phyloP scores from a whole-genome alignment of 257 asterid species.

The Dorcoceras hygrometricum region DNA sequence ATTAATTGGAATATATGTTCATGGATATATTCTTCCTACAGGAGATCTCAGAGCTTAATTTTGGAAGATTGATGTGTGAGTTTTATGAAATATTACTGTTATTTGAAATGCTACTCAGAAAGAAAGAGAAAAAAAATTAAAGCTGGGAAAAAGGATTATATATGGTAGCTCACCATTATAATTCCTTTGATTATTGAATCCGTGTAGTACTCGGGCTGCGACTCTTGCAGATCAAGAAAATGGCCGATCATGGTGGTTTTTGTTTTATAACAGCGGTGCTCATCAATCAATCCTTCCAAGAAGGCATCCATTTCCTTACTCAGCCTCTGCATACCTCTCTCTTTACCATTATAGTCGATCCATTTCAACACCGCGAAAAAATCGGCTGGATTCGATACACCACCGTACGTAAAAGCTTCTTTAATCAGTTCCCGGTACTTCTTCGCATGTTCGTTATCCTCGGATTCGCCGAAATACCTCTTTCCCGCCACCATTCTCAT shows the following conservation, averaged over 20 bases:
- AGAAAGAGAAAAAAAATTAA: too few relatives aligned
- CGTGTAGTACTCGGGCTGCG: slow-evolving; percentile 23
- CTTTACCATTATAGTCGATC: slow-evolving; percentile 9
- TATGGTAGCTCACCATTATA: slow-evolving; percentile 27
- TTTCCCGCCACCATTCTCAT: slow-evolving; percentile 23
- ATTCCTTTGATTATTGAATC: slow-evolving; percentile 40
- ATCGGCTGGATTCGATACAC: slow-evolving; percentile 8
- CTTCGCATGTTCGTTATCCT: not conserved
- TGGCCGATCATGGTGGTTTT: slow-evolving; percentile 22
- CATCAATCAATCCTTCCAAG: slow-evolving; percentile 15
- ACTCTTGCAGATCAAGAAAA: slow-evolving; percentile 18
- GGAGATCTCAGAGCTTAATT: too few relatives aligned
- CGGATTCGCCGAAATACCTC: slow-evolving; percentile 12
- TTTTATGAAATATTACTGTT: too few relatives aligned
- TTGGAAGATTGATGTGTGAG: too few relatives aligned
- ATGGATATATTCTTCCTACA: too few relatives aligned
- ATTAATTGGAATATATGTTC: too few relatives aligned
- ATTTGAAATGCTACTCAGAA: too few relatives aligned
- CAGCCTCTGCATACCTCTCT: not conserved
- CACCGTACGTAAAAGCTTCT: slow-evolving; percentile 3
- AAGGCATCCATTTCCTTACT: slow-evolving; percentile 10
- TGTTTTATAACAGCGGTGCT: slow-evolving; percentile 14
- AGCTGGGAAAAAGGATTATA: too few relatives aligned
- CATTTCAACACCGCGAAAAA: slow-evolving; percentile 17
- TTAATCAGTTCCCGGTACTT: slow-evolving; percentile 9